Evolutionary conservation across 331 rosid species (phyloP), one percentile per base, ranked within the genome.

Genomic region (Ulmus americana): DNA sequence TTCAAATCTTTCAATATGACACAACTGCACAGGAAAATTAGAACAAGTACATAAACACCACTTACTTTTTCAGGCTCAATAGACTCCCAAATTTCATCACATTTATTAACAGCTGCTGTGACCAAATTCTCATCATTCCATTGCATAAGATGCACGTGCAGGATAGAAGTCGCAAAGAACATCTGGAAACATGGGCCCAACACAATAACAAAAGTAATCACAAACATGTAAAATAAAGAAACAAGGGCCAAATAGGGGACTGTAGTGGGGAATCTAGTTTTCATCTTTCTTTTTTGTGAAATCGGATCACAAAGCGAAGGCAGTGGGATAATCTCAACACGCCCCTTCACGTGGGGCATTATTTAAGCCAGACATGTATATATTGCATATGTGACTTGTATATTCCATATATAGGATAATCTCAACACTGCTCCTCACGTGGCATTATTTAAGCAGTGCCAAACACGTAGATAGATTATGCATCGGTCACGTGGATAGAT

Each of bases 131-230:
- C 87, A 76, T 86, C 91, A 38, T 86, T 84, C 98, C 98, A 92
- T 82, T 85, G 95, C 95, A 92, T 88, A 58, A 92, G 95, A 73
- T 84, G 90, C 70, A 89, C 96, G 39, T 92, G 98, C 76, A 92
- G 81, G 70, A 85, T 82, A 64, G 89, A 86, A 65, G 98, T 85
- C 55, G 94, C 96, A 61, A 92, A 92, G 81, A 92, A 92, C 98
- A 92, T 89, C 96, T 91, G 81, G 59, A 56, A 10, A 59, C 51
- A 9, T 6, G 10, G n/a, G n/a, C 10, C 4, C 51, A 10, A 48
- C 68, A 65, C 39, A 14, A 14, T 13, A 51, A 49, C 14, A 40
- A 28, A 28, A 12, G 16, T n/a, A 16, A 63, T 20, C 35, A 28
- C 53, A 5, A 22, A 50, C 22, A 10, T 50, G 20, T 5, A 35